Evolutionary conservation across 192 early-diverging fungal genomes (phyloP), one percentile per base, ranked within the genome.

Genomic region (Gigaspora rosea): DNA sequence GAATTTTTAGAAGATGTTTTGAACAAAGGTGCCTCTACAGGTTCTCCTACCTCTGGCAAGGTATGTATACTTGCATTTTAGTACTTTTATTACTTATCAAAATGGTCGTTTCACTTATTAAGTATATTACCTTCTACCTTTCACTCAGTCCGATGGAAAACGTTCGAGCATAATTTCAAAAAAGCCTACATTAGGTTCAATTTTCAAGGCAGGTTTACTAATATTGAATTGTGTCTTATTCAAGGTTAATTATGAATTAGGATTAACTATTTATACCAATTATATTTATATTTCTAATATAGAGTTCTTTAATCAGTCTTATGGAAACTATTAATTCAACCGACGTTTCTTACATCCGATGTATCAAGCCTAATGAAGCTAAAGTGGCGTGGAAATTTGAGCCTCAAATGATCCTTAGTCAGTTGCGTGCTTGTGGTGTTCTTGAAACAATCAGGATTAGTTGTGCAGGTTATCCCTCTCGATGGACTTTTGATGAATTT

Each of bases 391-490:
- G 96, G 90, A 88, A 76, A 47, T 98, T 97, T 80, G 97, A 99
- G 78, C 92, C 97, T 35, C 91, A 91, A 20, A 96, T 97, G 94
- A 96, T 98, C 49, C 85, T 99, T 5, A 82, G 91, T 32, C 97
- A 99, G 83, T 84, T 99, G 67, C 92, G 97, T 66, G 98, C 98
- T 32, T 99, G 98, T 84, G 98, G 98, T 90, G 98, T 99, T 36
- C 82, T 99, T 12, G 98, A 99, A 87, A 99, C 98, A 10, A 99
- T 99, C 83, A 92, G 96, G 50, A 99, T 99, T 86, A 94, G 92
- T 81, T 97, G 95, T 80, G 97, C 97, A 6, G 98, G 98, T 41
- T 99, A 99, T 80, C 98, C 98, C 8, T 93, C 93, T 27, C 89
- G 95, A 33, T 92, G 92, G 83, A 86, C 90, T 16, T 98, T 93